Evolutionary conservation across 768 basidiomycete genomes (phyloP), one percentile per base, ranked within the genome.

Genomic region (Clitopilus hobsonii): DNA sequence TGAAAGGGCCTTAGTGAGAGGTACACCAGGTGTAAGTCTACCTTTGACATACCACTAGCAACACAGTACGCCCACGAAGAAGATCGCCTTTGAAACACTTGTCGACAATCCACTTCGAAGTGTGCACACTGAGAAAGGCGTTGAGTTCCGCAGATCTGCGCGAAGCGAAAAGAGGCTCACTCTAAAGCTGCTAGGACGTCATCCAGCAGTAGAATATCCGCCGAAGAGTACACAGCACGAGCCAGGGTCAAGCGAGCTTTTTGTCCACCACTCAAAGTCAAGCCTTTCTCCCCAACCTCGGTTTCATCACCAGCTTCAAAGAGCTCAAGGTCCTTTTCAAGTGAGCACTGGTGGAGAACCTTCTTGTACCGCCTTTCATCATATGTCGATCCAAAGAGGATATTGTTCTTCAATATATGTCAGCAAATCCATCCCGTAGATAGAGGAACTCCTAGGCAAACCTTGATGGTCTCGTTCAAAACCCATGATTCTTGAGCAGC

Each of bases 401-500:
- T 88, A 63, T 95, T 96, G 38, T 91, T 87, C 68, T 81, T 60
- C 11, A 22, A 23, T 27, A 7, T 23, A 20, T n/a, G 27, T 41
- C 20, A 8, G 1, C 23, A 11, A 20, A 53, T n/a, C 22, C 13
- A 8, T 25, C 16, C 18, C 22, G 11, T 32, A 16, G 25, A 10
- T 18, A 22, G 25, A 13, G 16, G 25, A 20, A 22, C 27, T 22
- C 5, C 1, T 6, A 1, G 20, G 36, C 41, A 22, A 26, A 83
- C 85, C 65, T 71, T 75, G 52, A 91, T 88, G 0, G 88, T 90
- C 56, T 87, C 88, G 59, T 91, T 92, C 66, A 86, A 81, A 2
- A 92, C 84, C 90, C 90, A 95, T 3, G 88, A 84, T 64, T 92
- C 89, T 65, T 95, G 91, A 2, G 87, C 86, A 5, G 87, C 87